A percentile compares a stretch with the other conserved stretches of the same genome.
Evolutionary conservation across 179 eudicot genomes (phyloP).

Genomic region (Beta corolliflora): DNA sequence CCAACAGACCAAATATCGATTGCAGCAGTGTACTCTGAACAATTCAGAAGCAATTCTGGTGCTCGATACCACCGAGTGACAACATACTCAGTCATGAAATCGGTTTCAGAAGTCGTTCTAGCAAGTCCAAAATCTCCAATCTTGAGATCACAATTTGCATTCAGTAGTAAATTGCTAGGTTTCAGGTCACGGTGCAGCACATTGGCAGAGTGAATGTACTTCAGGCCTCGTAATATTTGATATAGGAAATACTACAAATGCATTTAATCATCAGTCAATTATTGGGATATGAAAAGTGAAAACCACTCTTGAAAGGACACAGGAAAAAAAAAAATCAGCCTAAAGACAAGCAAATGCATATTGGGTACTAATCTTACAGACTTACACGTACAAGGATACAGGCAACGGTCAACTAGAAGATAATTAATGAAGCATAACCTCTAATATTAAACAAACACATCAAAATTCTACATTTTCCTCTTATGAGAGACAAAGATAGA

Average conservation of each 20-base stretch:
- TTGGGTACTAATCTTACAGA: no score
- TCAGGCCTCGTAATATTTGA: slow-evolving; percentile 86
- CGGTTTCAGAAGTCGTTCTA: slow-evolving; percentile 94
- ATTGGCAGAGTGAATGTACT: slow-evolving; percentile 88
- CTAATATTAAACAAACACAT: background rate
- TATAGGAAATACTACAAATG: slow-evolving; percentile 79
- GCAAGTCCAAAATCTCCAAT: slow-evolving; percentile 98
- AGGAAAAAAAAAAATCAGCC: no score
- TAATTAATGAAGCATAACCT: background rate
- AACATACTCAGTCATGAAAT: slow-evolving; percentile 98
- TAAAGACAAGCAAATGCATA: no score
- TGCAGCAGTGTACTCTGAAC: slow-evolving; percentile 96
- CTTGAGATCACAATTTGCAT: slow-evolving; percentile 94
- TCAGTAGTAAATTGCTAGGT: slow-evolving; percentile 87
- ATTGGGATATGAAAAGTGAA: background rate
- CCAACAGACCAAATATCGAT: slow-evolving; percentile 99
- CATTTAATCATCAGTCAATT: slow-evolving; percentile 9
- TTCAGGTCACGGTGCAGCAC: slow-evolving; percentile 98
- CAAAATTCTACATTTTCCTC: background rate
- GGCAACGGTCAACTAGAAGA: background rate
- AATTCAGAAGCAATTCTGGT: slow-evolving; percentile 89
- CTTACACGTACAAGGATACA: background rate
- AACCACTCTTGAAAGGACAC: no score
- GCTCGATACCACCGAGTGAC: slow-evolving; percentile 99
- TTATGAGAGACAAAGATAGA: background rate